phyloP scores from a whole-genome alignment of 257 asterid genomes.

The Solanum microdontum region DNA sequence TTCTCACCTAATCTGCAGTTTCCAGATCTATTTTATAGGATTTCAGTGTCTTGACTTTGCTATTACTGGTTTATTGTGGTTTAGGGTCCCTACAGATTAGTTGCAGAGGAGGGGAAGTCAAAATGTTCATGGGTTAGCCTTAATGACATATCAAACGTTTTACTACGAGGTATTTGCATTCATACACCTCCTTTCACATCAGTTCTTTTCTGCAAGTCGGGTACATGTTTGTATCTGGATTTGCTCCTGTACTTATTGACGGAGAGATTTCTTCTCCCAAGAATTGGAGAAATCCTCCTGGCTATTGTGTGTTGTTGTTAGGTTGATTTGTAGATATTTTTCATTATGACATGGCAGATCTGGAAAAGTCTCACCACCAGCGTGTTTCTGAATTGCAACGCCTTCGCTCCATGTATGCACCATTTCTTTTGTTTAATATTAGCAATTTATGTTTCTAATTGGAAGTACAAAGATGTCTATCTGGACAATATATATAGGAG shows the following conservation, averaged over 20 bases:
- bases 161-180: conserved; percentile 60
- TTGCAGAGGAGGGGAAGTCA: conserved; percentile 94
- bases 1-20: not conserved
- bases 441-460: not conserved
- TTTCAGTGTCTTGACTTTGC: not conserved
- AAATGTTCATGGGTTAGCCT: conserved; percentile 95
- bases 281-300: not conserved
- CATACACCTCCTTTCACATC: not conserved
- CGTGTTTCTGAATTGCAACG: conserved; percentile 95
- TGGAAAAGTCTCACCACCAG: conserved; percentile 78
- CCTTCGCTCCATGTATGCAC: conserved; percentile 83
- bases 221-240: not conserved
- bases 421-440: conserved; percentile 8
- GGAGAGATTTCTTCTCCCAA: not conserved
- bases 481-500: not conserved
- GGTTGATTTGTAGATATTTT: not conserved
- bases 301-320: not conserved
- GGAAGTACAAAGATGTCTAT: not conserved
- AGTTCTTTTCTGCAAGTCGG: not conserved
- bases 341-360: conserved; percentile 33
- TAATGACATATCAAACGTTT: conserved; percentile 73
- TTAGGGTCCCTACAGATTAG: conserved; percentile 96
- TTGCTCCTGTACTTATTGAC: not conserved
- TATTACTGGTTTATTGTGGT: conserved; percentile 15
- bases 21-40: not conserved